Evolutionary conservation across 768 basidiomycete genomes (phyloP), one percentile per base, ranked within the genome.

Genomic region (Lactifluus rugatus): DNA sequence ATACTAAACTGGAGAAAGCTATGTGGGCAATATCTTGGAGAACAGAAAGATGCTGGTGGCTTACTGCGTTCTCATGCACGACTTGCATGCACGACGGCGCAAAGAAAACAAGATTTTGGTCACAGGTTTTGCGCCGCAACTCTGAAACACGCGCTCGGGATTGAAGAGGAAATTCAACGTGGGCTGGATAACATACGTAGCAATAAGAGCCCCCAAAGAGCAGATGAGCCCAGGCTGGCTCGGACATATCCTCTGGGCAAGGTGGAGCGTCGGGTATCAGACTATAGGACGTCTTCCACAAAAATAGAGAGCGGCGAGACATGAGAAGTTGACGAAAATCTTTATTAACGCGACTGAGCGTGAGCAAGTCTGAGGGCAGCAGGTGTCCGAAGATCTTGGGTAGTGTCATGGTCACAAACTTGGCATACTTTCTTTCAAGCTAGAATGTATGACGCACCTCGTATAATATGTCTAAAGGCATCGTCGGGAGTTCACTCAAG

Each of bases 301-400:
- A 52, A 4, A 54, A 55, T 8, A 42, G 59, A 13, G 66, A 54
- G 10, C 45, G 54, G 2, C 57, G 58, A 16, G 66, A 62, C 47
- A 68, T 58, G 16, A 74, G 65, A n/a, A 68, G 57, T 8, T 41
- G 36, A 25, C 72, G 70, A 26, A 73, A 64, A 4, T 48, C 54
- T 46, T 66, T 70, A 45, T 54, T 68, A 2, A 68, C 68, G 26
- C 70, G 67, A n/a, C 65, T 56, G 5, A 73, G 66, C 21, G 56
- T 34, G 36, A 73, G 56, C 17, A 74, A 61, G 58, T 73, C 73
- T 16, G 60, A 36, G 14, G 73, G 73, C 8, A 48, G 55, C n/a
- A 74, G 64, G 31, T 66, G 64, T 6, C 52, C 48, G 31, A 67
- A 66, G 19, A 74, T 70, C 72, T 70, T 31, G 5, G 6, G 14